Evolutionary conservation across 169 alveolate genomes (phyloP), one percentile per base, ranked within the genome.

Genomic region (Cryptosporidium muris): DNA sequence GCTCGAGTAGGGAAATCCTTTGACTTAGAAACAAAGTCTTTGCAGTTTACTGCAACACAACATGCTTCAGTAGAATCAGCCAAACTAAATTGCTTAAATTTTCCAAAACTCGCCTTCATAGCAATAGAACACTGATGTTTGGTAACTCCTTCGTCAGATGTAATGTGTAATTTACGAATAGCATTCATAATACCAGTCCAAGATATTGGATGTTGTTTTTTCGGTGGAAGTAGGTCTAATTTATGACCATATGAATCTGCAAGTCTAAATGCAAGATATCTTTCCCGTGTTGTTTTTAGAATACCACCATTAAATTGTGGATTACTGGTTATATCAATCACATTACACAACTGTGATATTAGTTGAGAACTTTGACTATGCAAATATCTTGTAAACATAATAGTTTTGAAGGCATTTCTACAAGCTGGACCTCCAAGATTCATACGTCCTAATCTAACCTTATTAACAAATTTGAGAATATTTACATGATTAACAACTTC

Each of bases 401-500:
- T 58, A 42, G 85, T 74, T 25, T 74, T 74, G 1, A 74, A 34
- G 16, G 74, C 85, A 58, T 74, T 74, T 58, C 85, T 74, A 43
- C 85, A 74, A 7, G 85, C 54, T 8, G 85, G 85, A 74, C 64
- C 60, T 7, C 74, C 85, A 74, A 74, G 42, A 25, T 68, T 74
- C 85, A 74, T 74, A 9, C 85, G 54, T 4, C 68, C 68, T 38
- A 58, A 68, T 42, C 36, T 74, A 2, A 74, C 85, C 25, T 74
- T 74, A 63, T 74, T 74, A 4, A 63, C 68, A 60, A 58, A 74
- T 25, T 74, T 74, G 67, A 74, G 66, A 42, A 74, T 74, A 47
- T 74, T 74, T 3, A 74, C 85, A 9, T 74, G 60, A 11, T 74
- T 74, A 38, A 74, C 85, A 2, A 74, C 74, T 12, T 74, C 85